Conservation (phyloP, 805 yeast species). For the Monosporozyma aquatica region DNA sequence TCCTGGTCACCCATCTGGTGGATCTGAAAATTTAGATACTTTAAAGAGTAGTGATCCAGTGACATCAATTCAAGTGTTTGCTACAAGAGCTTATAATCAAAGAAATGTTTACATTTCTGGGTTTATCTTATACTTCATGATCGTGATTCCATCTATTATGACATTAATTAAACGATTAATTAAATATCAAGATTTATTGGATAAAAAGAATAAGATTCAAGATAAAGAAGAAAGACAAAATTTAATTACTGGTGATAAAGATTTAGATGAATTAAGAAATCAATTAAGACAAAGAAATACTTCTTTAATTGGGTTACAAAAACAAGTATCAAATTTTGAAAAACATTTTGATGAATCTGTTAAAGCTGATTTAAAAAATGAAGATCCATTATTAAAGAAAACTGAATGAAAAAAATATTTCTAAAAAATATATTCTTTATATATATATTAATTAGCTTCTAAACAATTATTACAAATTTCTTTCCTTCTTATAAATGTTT, state of each 20-base stretch:
- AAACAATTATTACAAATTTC: slow-evolving; percentile 7
- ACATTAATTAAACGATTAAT: slow-evolving; percentile 46
- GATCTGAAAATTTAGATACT: neutral
- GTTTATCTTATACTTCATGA: slow-evolving; percentile 46
- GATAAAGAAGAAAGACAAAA: slow-evolving; percentile 7
- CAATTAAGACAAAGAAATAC: slow-evolving; percentile 34
- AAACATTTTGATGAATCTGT: slow-evolving; percentile 35
- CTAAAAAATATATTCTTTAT: neutral
- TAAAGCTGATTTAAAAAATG: slow-evolving; percentile 4
- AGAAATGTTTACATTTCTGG: slow-evolving; percentile 56
- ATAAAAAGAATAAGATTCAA: slow-evolving; percentile 8
- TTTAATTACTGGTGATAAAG: slow-evolving; percentile 16
- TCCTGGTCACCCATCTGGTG: slow-evolving; percentile 11
- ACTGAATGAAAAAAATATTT: neutral
- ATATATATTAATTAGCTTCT: neutral
- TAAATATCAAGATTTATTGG: slow-evolving; percentile 34
- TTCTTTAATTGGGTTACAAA: slow-evolving; percentile 40
- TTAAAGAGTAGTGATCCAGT: slow-evolving; percentile 21
- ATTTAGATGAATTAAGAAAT: slow-evolving; percentile 31
- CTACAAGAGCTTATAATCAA: slow-evolving; percentile 53
- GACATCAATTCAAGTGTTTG: slow-evolving; percentile 43
- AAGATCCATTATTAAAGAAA: neutral
- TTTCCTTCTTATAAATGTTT: slow-evolving; percentile 13
- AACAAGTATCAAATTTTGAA: slow-evolving; percentile 46
- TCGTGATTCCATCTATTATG: slow-evolving; percentile 47